Evolutionary conservation across 2,329 filamentous ascomycete genomes (phyloP), one percentile per base, ranked within the genome.

Genomic region (Alternaria sp.): DNA sequence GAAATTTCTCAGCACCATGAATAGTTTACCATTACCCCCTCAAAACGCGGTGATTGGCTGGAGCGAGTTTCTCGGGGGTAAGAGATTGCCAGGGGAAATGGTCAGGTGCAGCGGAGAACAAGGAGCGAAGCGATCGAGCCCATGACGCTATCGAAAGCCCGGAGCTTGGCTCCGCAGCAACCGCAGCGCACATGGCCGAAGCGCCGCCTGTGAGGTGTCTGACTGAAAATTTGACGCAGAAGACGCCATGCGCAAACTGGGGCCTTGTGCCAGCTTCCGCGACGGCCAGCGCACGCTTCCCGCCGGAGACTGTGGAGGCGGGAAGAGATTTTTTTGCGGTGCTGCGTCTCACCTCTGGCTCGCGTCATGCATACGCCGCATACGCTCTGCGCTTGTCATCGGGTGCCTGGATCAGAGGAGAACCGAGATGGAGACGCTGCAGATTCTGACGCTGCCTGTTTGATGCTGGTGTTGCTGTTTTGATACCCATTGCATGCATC

Each of bases 41-140:
- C 56, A 51, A 63, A 63, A 63, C 28, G 36, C 51, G 56, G 43
- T 63, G 57, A 63, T 63, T 74, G 68, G 68, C 44, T 52, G 26
- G 36, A 32, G 11, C 15, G 25, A 54, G 64, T 71, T 77, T 76
- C 64, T 67, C 69, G 71, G 67, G 67, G 69, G 68, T 70, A 69
- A 70, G 67, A 69, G 69, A 69, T 57, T 60, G 61, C 62, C 64
- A 64, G 64, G 49, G 66, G 69, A 71, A 57, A 59, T 21, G 61
- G 61, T 63, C 61, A 63, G 61, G 61, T 63, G 61, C 57, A 46
- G 50, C 36, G 25, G 26, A 26, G 57, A 40, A 43, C 55, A 49
- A 58, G 55, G 49, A 54, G 49, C 47, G 40, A 59, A 36, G 57
- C 57, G 45, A 55, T 54, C 50, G 56, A 59, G 45, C 61, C 60